phyloP scores from a whole-genome alignment of 352 stramenopile species.

The Phytophthora pisi region DNA sequence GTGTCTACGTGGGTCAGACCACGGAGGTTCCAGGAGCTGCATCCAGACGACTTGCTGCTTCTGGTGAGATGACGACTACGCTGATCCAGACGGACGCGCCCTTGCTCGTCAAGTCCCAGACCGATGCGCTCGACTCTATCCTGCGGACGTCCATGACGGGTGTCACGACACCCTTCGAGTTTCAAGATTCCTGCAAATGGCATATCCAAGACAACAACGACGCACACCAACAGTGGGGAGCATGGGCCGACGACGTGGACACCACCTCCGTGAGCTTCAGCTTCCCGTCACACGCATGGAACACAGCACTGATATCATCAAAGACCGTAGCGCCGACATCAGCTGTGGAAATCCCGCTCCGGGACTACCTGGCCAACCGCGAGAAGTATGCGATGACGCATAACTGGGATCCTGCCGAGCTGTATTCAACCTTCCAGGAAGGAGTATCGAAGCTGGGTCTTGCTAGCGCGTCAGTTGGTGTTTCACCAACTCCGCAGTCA shows the following conservation, averaged over 20 bases:
- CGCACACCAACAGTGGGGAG: constrained; percentile 25
- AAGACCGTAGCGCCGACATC: constrained; percentile 3
- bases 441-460: constrained; percentile 19
- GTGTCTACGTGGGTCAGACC: constrained; percentile 58
- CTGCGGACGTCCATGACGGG: constrained; percentile 27
- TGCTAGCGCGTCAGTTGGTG: neutral
- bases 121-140: constrained; percentile 34
- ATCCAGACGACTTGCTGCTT: constrained; percentile 16
- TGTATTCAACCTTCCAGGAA: constrained; percentile 34
- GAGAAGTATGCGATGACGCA: constrained; percentile 16
- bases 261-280: constrained; percentile 45
- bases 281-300: constrained; percentile 42
- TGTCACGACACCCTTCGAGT: constrained; percentile 31
- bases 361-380: constrained; percentile 22
- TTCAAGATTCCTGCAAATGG: constrained; percentile 28
- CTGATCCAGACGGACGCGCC: constrained; percentile 17
- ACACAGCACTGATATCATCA: constrained; percentile 22
- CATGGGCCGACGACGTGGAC: constrained; percentile 42
- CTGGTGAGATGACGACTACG: constrained; percentile 8
- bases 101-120: constrained; percentile 6
- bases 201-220: neutral
- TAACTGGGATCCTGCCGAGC: constrained; percentile 22
- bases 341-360: constrained; percentile 28
- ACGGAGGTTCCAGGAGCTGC: neutral
- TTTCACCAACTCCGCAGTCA: constrained; percentile 7